Percentiles rank a stretch among this genome's conserved stretches.
Evolutionary conservation across 306 rosid species (phyloP).

Genomic region (Fragaria nilgerrensis): DNA sequence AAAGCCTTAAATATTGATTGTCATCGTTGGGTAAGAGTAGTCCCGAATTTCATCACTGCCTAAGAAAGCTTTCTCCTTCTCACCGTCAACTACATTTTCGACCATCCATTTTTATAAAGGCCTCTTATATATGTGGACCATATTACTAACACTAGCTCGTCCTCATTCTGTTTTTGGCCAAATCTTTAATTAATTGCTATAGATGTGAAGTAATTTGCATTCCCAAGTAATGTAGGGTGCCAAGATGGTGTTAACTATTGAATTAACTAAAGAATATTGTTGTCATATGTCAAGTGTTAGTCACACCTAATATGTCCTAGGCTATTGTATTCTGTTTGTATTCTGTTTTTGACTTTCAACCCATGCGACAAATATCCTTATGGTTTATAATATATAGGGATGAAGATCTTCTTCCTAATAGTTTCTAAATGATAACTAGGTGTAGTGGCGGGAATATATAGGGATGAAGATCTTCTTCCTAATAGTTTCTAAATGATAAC

Average conservation of each 20-base stretch:
- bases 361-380: background rate
- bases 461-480: background rate
- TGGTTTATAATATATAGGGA: background rate
- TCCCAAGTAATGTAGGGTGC: background rate
- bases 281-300: background rate
- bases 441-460: background rate
- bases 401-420: background rate
- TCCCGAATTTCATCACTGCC: background rate
- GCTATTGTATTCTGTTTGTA: background rate
- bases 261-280: background rate
- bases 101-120: slow-evolving; percentile 17
- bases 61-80: background rate
- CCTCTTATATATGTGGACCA: slow-evolving; percentile 15
- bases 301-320: background rate
- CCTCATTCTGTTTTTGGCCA: background rate
- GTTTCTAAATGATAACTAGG: no score
- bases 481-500: no score
- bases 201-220: background rate
- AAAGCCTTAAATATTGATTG: background rate
- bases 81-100: slow-evolving; percentile 19
- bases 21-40: slow-evolving; percentile 12
- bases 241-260: background rate
- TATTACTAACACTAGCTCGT: background rate
- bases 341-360: background rate
- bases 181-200: background rate